A percentile compares a stretch with the other conserved stretches of the same genome.
Evolutionary conservation across 148 eudicot genomes (phyloP).

Genomic region (Chenopodium formosanum): DNA sequence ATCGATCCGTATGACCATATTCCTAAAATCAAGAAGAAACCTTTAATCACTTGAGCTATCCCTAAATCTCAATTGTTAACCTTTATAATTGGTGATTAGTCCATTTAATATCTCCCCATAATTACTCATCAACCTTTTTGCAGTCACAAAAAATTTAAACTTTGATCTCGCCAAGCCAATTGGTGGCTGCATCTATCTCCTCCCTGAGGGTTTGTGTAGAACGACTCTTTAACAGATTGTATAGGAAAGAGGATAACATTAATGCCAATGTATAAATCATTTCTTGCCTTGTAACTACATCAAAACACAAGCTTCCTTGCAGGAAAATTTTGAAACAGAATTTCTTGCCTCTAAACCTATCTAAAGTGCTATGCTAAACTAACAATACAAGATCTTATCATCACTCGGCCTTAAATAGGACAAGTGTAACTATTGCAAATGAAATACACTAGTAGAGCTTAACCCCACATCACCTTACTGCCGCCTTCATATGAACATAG

Average conservation of each 20-base stretch:
- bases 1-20: too few species aligned
- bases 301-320: conserved; percentile 4
- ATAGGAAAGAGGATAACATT: background rate
- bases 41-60: too few species aligned
- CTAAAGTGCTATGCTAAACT: background rate
- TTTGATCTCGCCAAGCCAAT: too few species aligned
- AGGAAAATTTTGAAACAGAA: background rate
- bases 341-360: conserved; percentile 1
- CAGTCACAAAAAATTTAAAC: too few species aligned
- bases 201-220: too few species aligned
- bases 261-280: background rate
- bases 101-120: too few species aligned
- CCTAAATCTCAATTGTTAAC: too few species aligned
- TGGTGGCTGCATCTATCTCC: too few species aligned
- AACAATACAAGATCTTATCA: background rate
- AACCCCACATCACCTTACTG: background rate
- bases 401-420: background rate
- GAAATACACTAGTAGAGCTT: background rate
- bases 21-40: too few species aligned
- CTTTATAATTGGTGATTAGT: too few species aligned
- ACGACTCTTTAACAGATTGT: too few species aligned
- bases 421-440: background rate
- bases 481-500: background rate
- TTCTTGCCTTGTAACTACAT: conserved; percentile 7
- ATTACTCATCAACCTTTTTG: too few species aligned